phyloP scores from a whole-genome alignment of 176 grass and related monocot genomes.

The Eragrostis curvula region DNA sequence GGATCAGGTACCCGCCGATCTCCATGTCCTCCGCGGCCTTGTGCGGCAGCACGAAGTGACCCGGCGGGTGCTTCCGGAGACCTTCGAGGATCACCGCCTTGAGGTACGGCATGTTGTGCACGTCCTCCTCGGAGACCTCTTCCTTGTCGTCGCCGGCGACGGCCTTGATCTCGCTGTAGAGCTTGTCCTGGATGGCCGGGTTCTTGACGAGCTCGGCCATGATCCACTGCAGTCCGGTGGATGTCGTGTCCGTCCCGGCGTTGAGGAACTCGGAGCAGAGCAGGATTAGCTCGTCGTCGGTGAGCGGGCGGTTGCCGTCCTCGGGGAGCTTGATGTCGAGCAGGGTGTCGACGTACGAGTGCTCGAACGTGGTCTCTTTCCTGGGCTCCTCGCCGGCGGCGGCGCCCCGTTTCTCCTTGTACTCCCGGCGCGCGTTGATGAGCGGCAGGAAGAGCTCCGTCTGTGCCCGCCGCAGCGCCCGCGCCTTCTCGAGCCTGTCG shows the following conservation, averaged over 20 bases:
- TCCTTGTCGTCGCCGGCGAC: neutral
- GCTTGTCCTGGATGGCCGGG: constrained; percentile 49
- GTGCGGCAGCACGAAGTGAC: constrained; percentile 54
- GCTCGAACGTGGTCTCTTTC: constrained; percentile 27
- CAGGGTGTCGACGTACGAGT: constrained; percentile 74
- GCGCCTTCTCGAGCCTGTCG: constrained; percentile 14
- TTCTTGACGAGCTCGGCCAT: constrained; percentile 80
- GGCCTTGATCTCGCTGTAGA: constrained; percentile 47
- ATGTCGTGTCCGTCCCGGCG: constrained; percentile 69
- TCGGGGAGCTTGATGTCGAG: constrained; percentile 57
- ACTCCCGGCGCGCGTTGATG: constrained; percentile 33
- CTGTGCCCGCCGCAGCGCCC: neutral
- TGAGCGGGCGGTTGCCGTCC: constrained; percentile 45
- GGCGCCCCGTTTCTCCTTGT: neutral
- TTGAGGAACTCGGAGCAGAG: constrained; percentile 77
- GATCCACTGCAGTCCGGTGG: constrained; percentile 75
- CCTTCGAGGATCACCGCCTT: constrained; percentile 70
- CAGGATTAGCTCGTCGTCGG: constrained; percentile 49
- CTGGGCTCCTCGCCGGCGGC: neutral
- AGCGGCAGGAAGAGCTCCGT: constrained; percentile 42
- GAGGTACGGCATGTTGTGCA: constrained; percentile 57
- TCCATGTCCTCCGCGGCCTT: constrained; percentile 53
- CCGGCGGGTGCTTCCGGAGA: constrained; percentile 56
- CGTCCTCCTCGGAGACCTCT: constrained; percentile 52
- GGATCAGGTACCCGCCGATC: constrained; percentile 56